A percentile compares a stretch with the other conserved stretches of the same genome.
Conservation (phyloP, 2,329 filamentous ascomycete species). For the Penicillium sp. region DNA sequence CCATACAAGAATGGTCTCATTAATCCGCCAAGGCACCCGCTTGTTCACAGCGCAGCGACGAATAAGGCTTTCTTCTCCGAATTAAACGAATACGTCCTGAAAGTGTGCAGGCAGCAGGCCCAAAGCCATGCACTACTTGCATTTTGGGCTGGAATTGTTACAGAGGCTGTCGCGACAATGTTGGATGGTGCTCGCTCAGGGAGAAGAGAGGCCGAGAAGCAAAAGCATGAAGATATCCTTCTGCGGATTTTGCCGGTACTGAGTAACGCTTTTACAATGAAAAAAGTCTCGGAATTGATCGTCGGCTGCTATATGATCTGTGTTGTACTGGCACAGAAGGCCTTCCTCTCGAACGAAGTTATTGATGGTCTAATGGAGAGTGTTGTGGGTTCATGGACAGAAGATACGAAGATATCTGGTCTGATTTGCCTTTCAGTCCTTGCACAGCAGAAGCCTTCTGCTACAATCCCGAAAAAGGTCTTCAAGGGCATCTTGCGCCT, state of each 20-base stretch:
- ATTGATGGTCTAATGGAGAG: constrained; percentile 90
- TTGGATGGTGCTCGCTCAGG: constrained; percentile 76
- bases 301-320: constrained; percentile 90
- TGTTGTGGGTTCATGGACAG: constrained; percentile 72
- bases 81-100: constrained; percentile 76
- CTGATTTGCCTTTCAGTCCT: constrained; percentile 79
- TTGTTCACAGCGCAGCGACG: constrained; percentile 80
- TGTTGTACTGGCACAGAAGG: constrained; percentile 80
- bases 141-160: constrained; percentile 88
- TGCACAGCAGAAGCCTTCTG: constrained; percentile 72
- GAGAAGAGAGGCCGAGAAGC: constrained; percentile 69
- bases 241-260: constrained; percentile 68
- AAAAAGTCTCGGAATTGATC: constrained; percentile 73
- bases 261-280: constrained; percentile 73
- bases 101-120: constrained; percentile 68
- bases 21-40: constrained; percentile 72
- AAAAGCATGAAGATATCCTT: constrained; percentile 76
- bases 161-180: constrained; percentile 80
- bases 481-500: constrained; percentile 53
- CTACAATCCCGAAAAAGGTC: constrained; percentile 68
- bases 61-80: constrained; percentile 72
- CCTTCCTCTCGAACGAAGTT: constrained; percentile 72
- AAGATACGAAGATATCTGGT: constrained; percentile 69
- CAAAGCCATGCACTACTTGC: constrained; percentile 76
- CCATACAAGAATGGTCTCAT: constrained; percentile 80